Percentiles rank a stretch among this genome's conserved stretches.
Evolutionary conservation across 352 stramenopile species (phyloP).

Genomic region (Peronospora farinosa): DNA sequence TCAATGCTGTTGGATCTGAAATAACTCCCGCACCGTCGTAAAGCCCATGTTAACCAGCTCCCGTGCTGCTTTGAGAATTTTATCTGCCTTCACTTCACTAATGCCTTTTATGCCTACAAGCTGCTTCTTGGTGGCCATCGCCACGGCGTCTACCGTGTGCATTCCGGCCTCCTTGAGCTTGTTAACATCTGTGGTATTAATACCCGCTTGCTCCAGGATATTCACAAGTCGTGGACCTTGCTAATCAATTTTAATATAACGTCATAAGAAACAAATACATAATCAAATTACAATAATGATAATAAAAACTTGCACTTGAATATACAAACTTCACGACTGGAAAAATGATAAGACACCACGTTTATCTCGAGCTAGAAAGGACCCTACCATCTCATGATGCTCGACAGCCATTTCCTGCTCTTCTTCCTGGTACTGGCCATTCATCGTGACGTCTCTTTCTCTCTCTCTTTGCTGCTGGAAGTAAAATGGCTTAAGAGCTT

Average conservation of each 20-base stretch:
- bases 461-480: neutral
- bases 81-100: constrained; percentile 97
- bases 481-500: neutral
- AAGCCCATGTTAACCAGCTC: constrained; percentile 98
- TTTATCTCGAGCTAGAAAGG: too few species aligned
- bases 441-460: constrained; percentile 8
- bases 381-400: constrained; percentile 39
- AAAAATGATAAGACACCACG: too few species aligned
- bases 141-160: constrained; percentile 97
- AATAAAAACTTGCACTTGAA: constrained; percentile 18
- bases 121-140: constrained; percentile 95
- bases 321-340: constrained; percentile 16
- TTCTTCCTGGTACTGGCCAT: constrained; percentile 42
- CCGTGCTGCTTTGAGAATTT: constrained; percentile 96
- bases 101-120: constrained; percentile 98
- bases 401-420: constrained; percentile 33
- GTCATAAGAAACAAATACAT: constrained; percentile 9
- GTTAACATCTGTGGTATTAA: constrained; percentile 96
- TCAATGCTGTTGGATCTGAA: neutral
- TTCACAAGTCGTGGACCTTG: constrained; percentile 82
- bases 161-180: constrained; percentile 97
- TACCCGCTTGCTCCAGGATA: constrained; percentile 92
- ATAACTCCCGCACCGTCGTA: constrained; percentile 85
- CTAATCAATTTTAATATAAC: constrained; percentile 9
- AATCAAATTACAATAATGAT: constrained; percentile 1